Percentiles rank a stretch among this genome's conserved stretches.
Evolutionary conservation across 164 flowering plant genomes (phyloP).

Genomic region (Nymphaea colorata): DNA sequence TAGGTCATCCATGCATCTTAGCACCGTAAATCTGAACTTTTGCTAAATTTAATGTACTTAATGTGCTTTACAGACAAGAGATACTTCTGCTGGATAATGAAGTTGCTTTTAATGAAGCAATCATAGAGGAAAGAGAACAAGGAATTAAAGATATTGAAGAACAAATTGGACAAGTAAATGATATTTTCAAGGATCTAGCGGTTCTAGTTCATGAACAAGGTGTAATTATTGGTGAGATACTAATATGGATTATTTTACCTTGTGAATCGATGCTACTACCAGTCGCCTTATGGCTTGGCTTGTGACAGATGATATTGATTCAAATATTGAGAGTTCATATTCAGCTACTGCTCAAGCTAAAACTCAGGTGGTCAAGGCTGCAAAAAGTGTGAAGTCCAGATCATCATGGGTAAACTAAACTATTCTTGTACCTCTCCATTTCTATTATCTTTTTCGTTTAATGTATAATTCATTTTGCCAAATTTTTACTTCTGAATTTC

Average conservation of each 20-base stretch:
- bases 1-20: too few species aligned
- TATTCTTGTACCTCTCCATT: not conserved
- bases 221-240: conserved; percentile 39
- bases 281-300: not conserved
- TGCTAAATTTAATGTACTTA: not conserved
- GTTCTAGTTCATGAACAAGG: conserved; percentile 69
- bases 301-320: conserved; percentile 49
- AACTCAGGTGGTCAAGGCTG: conserved; percentile 48
- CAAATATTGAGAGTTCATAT: conserved; percentile 48
- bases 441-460: not conserved
- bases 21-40: too few species aligned
- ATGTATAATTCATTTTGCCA: not conserved
- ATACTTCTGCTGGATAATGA: conserved; percentile 50
- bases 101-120: conserved; percentile 60
- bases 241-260: not conserved
- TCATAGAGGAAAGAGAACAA: conserved; percentile 66
- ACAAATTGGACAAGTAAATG: conserved; percentile 54
- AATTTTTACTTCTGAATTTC: not conserved
- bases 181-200: conserved; percentile 68
- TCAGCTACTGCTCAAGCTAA: conserved; percentile 43
- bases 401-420: conserved; percentile 42
- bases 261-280: not conserved
- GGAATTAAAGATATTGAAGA: conserved; percentile 50
- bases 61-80: conserved; percentile 34
- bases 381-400: conserved; percentile 47